Evolutionary conservation across 257 asterid genomes (phyloP), one percentile per base, ranked within the genome.

Genomic region (Solanum lignicaule): DNA sequence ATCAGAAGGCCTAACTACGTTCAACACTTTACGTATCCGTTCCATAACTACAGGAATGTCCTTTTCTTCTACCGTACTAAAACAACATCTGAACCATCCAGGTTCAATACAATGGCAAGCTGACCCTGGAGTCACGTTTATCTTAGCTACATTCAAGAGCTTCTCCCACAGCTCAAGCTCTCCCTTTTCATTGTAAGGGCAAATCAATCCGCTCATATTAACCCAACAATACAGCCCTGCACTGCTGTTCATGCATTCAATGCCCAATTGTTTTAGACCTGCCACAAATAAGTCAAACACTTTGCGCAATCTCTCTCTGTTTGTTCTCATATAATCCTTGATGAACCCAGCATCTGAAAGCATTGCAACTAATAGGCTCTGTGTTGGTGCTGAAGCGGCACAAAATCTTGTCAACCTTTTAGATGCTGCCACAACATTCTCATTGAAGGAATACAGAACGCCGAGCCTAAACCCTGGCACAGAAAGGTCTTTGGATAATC

Each of bases 41-140:
- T 93, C 94, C 84, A 94, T 87, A 79, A 97, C 94, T 55, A 95
- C n/a, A 48, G 98, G 96, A 88, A 95, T 87, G 89, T 94, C 98
- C 86, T 87, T 91, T 87, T 88, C 92, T 43, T 84, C 89, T 88
- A 97, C 71, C 13, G 96, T 93, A 4, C 99, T 90, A 87, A 96
- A 97, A 92, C 99, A 97, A 87, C 94, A 89, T 87, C 99, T 91
- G 88, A 97, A 97, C 99, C 99, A 97, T 91, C 98, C 99, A 86
- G 99, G 97, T 89, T 97, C 99, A 46, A 96, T 94, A 89, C 99
- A 97, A 83, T 97, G 99, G 89, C 99, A 97, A 75, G 99, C 96
- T 1, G 98, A 95, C 39, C 98, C 99, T 83, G 99, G 98, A 72
- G 97, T 94, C 13, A 91, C 97, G 74, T 94, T 96, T 71, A 95